Percentiles rank a stretch among this genome's conserved stretches.
These are phyloP conservation scores for Ocimum tenuiflorum DNA, from an alignment of 257 asterid genomes.

Conservation along the genomic window DNA sequence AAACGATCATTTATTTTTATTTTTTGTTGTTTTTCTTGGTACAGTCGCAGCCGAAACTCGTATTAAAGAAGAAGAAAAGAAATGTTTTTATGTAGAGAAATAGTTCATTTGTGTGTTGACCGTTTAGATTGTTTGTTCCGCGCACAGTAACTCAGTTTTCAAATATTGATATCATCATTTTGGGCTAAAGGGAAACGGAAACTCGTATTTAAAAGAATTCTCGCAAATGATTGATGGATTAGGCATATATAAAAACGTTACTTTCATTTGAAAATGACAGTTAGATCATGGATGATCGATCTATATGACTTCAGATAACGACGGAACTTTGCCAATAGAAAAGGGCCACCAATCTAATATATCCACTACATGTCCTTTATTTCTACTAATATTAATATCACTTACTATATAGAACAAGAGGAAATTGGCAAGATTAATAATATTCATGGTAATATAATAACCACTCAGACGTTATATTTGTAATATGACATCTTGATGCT, in stretches of 20 bases:
- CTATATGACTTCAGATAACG: too few species aligned
- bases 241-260: not conserved
- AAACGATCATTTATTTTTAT: too few species aligned
- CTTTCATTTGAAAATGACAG: slow-evolving; percentile 18
- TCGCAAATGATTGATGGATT: slow-evolving; percentile 17
- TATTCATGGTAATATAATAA: too few species aligned
- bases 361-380: not conserved
- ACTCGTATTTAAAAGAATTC: not conserved
- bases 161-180: not conserved
- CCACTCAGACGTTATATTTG: too few species aligned
- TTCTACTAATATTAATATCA: too few species aligned
- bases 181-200: not conserved
- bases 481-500: too few species aligned
- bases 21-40: not conserved
- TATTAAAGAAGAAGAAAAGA: not conserved
- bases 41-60: not conserved
- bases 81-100: not conserved
- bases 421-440: too few species aligned
- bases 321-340: too few species aligned
- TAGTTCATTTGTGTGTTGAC: not conserved
- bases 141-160: slow-evolving; percentile 1
- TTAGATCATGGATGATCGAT: not conserved
- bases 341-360: too few species aligned
- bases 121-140: not conserved
- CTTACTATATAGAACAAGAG: too few species aligned